Evolutionary conservation across 495 filamentous ascomycete species (phyloP), one percentile per base, ranked within the genome.

Genomic region (Choiromyces venosus): DNA sequence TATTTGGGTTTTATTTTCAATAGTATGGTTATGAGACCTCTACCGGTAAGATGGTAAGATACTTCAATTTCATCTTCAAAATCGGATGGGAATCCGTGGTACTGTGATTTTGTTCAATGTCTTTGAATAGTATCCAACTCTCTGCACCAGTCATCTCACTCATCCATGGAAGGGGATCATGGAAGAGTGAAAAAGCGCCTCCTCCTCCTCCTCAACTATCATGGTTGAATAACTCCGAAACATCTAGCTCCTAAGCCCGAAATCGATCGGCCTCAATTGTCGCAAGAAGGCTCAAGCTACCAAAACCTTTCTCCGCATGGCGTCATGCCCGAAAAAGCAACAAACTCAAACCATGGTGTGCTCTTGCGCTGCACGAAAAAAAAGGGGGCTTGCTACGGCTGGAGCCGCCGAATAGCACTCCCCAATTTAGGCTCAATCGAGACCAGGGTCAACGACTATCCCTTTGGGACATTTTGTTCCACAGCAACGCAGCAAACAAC

Each of bases 401-500:
- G 25, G 52, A 33, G 25, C 25, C 52, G 52, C 12, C 25, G 52
- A 33, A 16, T 61, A 25, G 14, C 25, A 61, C 52, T 12, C n/a
- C 52, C 33, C 52, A 61, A 29, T 61, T 61, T 61, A 61, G 25
- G 52, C 25, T 61, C 6, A 14, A 61, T 7, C 3, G 25, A 61
- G 52, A 61, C 52, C 52, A 33, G 52, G 25, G 52, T 61, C 52
- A 61, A 61, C 52, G 52, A 33, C 52, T 61, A 61, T 61, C 52
- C 14, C 52, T 61, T 61, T 61, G 10, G 52, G 52, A 61, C 52
- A 16, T 1, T 56, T 56, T 10, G n/a, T 56, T 56, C 52, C 52
- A 16, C 14, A 33, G 25, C 10, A 16, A 25, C 21, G 19, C 6
- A 25, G 10, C 5, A n/a, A 52, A 25, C 1, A 52, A 33, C 10